Base-by-base conservation (phyloP, 1,139 yeast species). In the Protomyces pachydermus region DNA sequence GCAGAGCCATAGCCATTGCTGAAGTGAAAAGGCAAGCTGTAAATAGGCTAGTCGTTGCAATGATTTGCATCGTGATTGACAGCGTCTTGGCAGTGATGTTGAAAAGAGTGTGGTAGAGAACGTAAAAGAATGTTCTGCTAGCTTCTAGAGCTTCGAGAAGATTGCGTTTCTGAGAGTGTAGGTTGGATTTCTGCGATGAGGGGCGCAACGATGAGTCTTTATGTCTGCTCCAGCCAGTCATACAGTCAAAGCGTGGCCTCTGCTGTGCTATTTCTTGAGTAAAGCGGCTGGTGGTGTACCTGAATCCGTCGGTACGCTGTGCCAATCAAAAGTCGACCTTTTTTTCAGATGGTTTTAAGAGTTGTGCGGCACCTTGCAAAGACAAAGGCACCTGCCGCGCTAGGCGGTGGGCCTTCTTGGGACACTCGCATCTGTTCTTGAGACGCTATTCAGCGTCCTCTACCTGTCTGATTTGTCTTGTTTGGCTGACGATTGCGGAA, bases 201-300 rank as follows among this genome's bases (percentile, higher is more conserved):
- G 48, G 48, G 23, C 48, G 48, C 12, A 37, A 4, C 23, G 14
- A 18, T 18, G 14, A 16, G 48, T 42, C 25, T n/a, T 42, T 42
- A 42, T 42, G 48, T 18, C 48, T 18, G 20, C 23, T 16, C 14
- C 48, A 10, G 12, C 23, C 12, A n/a, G 48, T 16, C 48, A 18
- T 10, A 9, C 23, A n/a, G 20, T 14, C 23, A 2, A 12, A 42
- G 23, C 14, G 23, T n/a, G 25, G 25, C 16, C 9, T 42, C 25
- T 16, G 20, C 14, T 10, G 23, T 42, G 48, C 48, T 42, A 68
- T 46, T 56, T 71, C 70, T 45, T 73, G 72, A 46, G 69, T 52
- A 16, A 70, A 66, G 51, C 70, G 71, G 52, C 69, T 58, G 16
- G 68, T 65, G 16, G 71, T 69, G 60, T 70, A 66, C 12, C 66